Evolutionary conservation across 176 grass and related monocot species (phyloP), one percentile per base, ranked within the genome.

Genomic region (Alloteropsis semialata): DNA sequence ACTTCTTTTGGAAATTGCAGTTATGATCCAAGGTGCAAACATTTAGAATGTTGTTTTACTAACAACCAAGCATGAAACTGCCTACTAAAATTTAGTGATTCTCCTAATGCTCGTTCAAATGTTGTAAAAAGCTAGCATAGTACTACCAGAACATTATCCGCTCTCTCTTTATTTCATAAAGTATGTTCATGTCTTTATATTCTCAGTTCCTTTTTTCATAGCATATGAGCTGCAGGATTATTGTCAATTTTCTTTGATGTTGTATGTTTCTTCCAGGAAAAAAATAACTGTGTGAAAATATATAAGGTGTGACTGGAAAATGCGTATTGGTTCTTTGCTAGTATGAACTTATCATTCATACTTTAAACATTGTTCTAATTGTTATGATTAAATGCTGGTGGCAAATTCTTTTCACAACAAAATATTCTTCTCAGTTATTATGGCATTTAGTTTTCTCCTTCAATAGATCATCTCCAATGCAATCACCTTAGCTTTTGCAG

Each of bases 321-420:
- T 57, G 24, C 38, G 36, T 75, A 53, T 59, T 11, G 42, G 24
- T 55, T 84, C 44, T 43, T 6, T 73, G 62, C 81, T 64, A 56
- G 10, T 64, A 63, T 75, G 46, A 42, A 80, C 29, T 54, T 85
- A 34, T 65, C 25, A 62, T 22, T 85, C 5, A 0, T 75, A 17
- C 45, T 21, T 75, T 41, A 12, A 29, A 68, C 10, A 73, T 55
- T 44, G 3, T 37, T 57, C 25, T 62, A 5, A 54, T 63, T 66
- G 45, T 53, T 69, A 25, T 37, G 21, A 89, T 75, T 4, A 65
- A 86, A 77, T 65, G 15, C 24, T 62, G 63, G 56, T 81, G 78
- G 24, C 6, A 44, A 16, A 60, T 70, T 85, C 10, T 84, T 68
- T 85, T 67, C 4, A 56, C 43, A 14, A 37, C 8, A 29, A 71